phyloP scores from a whole-genome alignment of 2,329 filamentous ascomycete genomes.

The Lasiodiplodia citricola region DNA sequence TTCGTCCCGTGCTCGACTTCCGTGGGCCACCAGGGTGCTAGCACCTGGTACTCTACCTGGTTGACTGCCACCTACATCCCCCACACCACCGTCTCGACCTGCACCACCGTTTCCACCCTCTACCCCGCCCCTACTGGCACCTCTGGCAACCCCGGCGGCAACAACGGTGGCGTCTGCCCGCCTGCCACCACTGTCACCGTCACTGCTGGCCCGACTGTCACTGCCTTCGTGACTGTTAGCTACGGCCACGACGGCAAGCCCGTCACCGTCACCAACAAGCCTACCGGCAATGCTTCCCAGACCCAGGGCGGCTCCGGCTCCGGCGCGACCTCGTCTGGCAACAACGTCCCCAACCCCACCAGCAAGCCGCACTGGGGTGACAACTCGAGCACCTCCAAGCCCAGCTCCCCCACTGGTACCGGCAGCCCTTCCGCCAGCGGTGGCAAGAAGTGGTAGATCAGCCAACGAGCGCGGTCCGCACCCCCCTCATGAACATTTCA shows the following conservation, averaged over 20 bases:
- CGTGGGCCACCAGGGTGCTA: conserved; percentile 38
- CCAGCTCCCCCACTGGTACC: neutral
- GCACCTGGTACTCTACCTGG: conserved; percentile 46
- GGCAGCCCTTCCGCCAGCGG: conserved; percentile 13
- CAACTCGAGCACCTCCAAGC: conserved; percentile 1
- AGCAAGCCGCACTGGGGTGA: conserved; percentile 7
- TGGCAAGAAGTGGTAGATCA: conserved; percentile 4
- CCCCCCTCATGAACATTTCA: neutral
- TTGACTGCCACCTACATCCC: conserved; percentile 43
- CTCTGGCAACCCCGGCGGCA: neutral
- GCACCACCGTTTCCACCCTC: conserved; percentile 14
- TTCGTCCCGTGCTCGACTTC: conserved; percentile 46
- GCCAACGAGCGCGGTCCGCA: neutral
- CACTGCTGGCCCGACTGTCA: conserved; percentile 1
- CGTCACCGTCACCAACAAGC: neutral
- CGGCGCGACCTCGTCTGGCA: neutral
- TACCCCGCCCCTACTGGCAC: conserved; percentile 10
- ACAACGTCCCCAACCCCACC: conserved; percentile 2
- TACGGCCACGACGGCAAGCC: neutral
- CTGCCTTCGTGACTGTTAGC: neutral
- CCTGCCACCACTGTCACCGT: conserved; percentile 18
- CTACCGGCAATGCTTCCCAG: neutral
- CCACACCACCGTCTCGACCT: conserved; percentile 35
- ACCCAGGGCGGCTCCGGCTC: neutral
- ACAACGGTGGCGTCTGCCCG: neutral